phyloP scores from a whole-genome alignment of 495 filamentous ascomycete genomes.

The Filosporella fistucella region DNA sequence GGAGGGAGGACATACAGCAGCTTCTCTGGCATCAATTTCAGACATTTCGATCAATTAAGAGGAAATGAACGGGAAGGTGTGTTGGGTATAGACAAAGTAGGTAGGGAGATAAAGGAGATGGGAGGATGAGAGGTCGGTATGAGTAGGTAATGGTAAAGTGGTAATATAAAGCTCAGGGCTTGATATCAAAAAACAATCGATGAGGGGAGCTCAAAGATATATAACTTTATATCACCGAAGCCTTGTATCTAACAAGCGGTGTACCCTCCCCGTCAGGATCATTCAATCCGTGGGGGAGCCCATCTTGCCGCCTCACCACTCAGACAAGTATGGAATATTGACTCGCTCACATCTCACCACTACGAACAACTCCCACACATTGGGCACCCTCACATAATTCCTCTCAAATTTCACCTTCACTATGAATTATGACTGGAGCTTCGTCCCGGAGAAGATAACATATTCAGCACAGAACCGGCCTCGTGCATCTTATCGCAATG shows the following conservation, averaged over 20 bases:
- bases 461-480: neutral
- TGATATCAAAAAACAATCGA: neutral
- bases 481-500: neutral
- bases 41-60: slow-evolving; percentile 3
- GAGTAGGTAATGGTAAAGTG: neutral
- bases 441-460: neutral
- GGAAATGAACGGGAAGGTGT: neutral
- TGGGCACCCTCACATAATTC: neutral
- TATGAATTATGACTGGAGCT: neutral
- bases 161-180: neutral
- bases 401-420: neutral
- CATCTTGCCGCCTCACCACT: neutral
- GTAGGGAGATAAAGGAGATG: too few relatives aligned
- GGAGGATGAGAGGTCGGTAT: neutral
- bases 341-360: neutral
- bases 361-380: neutral
- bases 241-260: neutral
- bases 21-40: neutral
- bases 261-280: neutral
- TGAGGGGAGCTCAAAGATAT: neutral
- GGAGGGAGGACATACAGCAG: neutral
- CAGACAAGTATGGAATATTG: neutral
- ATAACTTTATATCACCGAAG: neutral
- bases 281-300: neutral
- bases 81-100: too few relatives aligned